Evolutionary conservation across 257 asterid species (phyloP).

Genomic region (Lantana camara): DNA sequence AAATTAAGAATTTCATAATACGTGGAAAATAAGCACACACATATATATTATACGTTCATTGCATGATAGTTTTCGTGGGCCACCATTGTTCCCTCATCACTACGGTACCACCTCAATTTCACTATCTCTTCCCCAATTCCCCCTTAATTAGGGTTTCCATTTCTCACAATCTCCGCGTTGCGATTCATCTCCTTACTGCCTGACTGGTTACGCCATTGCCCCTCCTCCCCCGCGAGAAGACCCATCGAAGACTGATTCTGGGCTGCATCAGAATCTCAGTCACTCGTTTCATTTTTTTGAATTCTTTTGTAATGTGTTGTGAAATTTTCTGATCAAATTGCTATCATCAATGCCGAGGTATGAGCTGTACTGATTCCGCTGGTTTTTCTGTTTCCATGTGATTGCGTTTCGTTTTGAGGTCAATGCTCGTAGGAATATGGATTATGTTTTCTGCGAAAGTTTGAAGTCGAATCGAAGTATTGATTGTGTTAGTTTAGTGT

Average conservation of each 20-base stretch:
- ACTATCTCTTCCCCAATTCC: background rate
- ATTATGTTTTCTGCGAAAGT: background rate
- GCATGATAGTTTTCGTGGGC: background rate
- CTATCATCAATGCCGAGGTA: background rate
- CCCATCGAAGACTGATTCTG: background rate
- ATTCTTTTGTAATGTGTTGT: background rate
- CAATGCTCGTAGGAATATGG: background rate
- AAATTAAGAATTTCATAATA: background rate
- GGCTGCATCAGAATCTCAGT: background rate
- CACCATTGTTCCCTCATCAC: background rate
- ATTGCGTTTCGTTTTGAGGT: background rate
- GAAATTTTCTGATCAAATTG: background rate
- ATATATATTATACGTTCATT: background rate
- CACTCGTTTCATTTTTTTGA: background rate
- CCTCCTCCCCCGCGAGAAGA: background rate
- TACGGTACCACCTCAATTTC: background rate
- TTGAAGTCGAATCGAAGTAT: slow-evolving; percentile 1
- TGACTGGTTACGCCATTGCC: background rate
- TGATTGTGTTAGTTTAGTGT: background rate
- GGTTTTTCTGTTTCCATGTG: background rate
- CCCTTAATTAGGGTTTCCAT: background rate
- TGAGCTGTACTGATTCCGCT: background rate
- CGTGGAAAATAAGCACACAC: background rate
- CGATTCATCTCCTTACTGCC: background rate
- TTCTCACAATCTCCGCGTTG: background rate